Conservation (phyloP, 495 filamentous ascomycete genomes). For the Hyaloscypha finlandica region DNA sequence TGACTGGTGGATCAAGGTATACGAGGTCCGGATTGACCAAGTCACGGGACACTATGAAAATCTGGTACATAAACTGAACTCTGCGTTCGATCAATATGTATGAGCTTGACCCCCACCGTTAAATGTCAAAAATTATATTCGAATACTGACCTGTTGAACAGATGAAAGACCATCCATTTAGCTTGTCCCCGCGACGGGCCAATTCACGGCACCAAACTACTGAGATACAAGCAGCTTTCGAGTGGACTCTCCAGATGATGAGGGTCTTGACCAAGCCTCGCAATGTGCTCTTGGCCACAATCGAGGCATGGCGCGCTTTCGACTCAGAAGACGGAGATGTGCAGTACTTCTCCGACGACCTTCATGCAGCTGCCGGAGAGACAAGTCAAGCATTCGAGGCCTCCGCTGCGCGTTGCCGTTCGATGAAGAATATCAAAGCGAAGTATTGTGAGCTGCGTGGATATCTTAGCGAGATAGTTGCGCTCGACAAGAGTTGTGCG, state of each 20-base stretch:
- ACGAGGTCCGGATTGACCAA: conserved; percentile 9
- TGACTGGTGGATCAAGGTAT: conserved; percentile 11
- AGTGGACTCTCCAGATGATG: neutral
- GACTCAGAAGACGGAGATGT: neutral
- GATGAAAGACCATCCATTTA: conserved; percentile 8
- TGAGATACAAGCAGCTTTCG: conserved; percentile 5
- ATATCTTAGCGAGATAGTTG: neutral
- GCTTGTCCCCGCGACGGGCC: neutral
- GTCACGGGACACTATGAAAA: conserved; percentile 3
- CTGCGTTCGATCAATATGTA: conserved; percentile 12
- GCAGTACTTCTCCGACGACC: neutral
- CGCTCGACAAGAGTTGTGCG: conserved; percentile 1
- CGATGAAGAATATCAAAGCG: conserved; percentile 1
- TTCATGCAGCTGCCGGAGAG: neutral
- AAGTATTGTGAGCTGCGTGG: conserved; percentile 1
- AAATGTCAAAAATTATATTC: neutral
- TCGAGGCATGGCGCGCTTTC: conserved; percentile 9
- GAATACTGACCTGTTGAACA: conserved; percentile 1
- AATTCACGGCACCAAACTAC: conserved; percentile 5
- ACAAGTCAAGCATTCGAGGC: no score
- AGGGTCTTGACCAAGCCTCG: neutral
- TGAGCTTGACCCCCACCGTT: neutral
- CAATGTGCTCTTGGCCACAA: conserved; percentile 6
- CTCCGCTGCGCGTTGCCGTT: neutral
- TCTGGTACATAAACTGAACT: conserved; percentile 5